Evolutionary conservation across 495 filamentous ascomycete species (phyloP).

Genomic region (Penicillium nucicola): DNA sequence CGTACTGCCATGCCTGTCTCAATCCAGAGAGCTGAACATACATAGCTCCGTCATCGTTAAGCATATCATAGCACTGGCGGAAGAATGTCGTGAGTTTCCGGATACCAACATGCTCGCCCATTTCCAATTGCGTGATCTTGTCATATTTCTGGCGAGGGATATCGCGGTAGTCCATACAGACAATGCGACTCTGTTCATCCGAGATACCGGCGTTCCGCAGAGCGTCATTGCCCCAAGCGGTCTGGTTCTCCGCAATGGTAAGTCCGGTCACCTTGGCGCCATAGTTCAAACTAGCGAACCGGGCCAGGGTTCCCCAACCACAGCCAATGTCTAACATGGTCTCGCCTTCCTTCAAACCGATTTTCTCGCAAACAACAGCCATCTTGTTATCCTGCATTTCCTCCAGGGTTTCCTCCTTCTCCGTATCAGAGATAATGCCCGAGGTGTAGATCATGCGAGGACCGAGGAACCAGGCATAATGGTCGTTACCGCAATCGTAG

Average conservation of each 20-base stretch:
- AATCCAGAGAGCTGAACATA: conserved; percentile 83
- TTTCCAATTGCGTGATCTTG: conserved; percentile 87
- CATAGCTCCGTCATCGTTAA: conserved; percentile 81
- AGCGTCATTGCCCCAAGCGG: conserved; percentile 64
- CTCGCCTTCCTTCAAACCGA: conserved; percentile 67
- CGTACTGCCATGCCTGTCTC: conserved; percentile 81
- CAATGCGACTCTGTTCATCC: conserved; percentile 57
- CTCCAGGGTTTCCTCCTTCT: conserved; percentile 74
- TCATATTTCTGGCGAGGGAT: conserved; percentile 68
- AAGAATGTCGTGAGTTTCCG: conserved; percentile 67
- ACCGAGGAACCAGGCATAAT: conserved; percentile 86
- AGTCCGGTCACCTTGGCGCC: conserved; percentile 75
- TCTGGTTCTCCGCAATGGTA: conserved; percentile 81
- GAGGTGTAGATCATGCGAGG: conserved; percentile 91
- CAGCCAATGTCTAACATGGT: conserved; percentile 78
- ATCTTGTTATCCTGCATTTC: conserved; percentile 89
- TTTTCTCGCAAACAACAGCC: conserved; percentile 82
- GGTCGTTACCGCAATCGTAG: conserved; percentile 86
- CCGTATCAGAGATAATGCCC: conserved; percentile 74
- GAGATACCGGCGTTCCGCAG: conserved; percentile 52
- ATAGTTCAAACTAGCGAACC: conserved; percentile 75
- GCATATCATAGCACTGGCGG: conserved; percentile 76
- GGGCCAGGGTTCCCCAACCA: conserved; percentile 83
- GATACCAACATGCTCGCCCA: conserved; percentile 88
- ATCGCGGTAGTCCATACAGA: conserved; percentile 73